Percentiles rank a stretch among this genome's conserved stretches.
Conservation (phyloP, 2,329 filamentous ascomycete species). For the Bipolaris sorokiniana region DNA sequence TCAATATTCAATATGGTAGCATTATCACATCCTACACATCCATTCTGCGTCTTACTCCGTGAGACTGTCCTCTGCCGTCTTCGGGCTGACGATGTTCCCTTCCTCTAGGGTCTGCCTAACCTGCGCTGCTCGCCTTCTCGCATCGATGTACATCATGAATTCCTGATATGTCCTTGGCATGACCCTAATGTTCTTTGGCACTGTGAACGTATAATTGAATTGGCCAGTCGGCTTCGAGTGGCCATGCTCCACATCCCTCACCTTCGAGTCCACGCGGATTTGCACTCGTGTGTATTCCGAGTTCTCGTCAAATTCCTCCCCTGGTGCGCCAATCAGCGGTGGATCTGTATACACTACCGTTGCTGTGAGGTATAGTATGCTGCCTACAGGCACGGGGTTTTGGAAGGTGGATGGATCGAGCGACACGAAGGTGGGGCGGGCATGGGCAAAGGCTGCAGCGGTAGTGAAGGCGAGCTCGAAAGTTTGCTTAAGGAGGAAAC, state of each 20-base stretch:
- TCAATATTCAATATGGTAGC: neutral
- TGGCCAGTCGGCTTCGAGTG: conserved; percentile 71
- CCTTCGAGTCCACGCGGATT: conserved; percentile 73
- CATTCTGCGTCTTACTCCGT: conserved; percentile 36
- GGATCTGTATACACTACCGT: conserved; percentile 75
- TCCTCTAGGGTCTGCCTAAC: conserved; percentile 49
- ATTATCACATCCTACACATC: neutral
- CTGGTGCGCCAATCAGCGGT: conserved; percentile 51
- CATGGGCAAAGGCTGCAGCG: conserved; percentile 72
- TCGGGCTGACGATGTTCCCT: conserved; percentile 35
- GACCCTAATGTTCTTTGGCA: conserved; percentile 68
- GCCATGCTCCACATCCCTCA: conserved; percentile 73
- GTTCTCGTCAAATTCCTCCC: conserved; percentile 40
- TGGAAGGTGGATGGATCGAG: conserved; percentile 77
- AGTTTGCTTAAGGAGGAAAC: conserved; percentile 74
- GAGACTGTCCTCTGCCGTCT: conserved; percentile 44
- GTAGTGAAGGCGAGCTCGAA: conserved; percentile 80
- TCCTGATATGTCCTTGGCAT: conserved; percentile 69
- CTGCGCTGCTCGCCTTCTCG: conserved; percentile 61
- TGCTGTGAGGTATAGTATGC: conserved; percentile 74
- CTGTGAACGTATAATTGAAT: conserved; percentile 76
- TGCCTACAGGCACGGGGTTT: conserved; percentile 76
- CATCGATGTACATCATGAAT: conserved; percentile 70
- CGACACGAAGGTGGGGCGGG: conserved; percentile 72
- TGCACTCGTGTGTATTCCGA: conserved; percentile 67